Base-by-base conservation (phyloP, 352 stramenopile genomes). In the Globisporangium polare region DNA sequence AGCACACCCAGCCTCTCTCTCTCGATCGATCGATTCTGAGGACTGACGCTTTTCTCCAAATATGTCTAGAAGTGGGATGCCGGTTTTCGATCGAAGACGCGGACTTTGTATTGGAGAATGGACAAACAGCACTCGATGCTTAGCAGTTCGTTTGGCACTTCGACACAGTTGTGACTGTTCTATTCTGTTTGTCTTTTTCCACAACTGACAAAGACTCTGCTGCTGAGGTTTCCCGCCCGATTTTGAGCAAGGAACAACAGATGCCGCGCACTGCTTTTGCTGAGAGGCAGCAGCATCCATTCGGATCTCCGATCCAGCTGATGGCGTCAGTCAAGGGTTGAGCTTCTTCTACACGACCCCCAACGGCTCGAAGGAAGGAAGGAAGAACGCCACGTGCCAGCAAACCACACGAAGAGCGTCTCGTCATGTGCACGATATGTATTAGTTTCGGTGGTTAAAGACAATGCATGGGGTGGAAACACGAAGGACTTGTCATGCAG, bases 281-380 rank as follows among this genome's bases (percentile, higher is more conserved):
- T 9, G 17, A 45, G 39, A 45, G 39, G 39, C 39, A 45, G 39
- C 33, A 39, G 29, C 29, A 54, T 54, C 24, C 33, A 41, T 54
- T 54, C 49, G 49, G 49, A 41, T 27, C n/a, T n/a, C 49, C 27
- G 4, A 54, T 41, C 27, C 27, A 29, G 24, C 22, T 33, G 45
- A 9, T 53, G 26, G 26, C 26, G 49, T 41, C 49, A 39, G 27
- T 41, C 49, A 39, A 17, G 18, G 3, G 27, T 22, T 37, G 47
- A 53, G 27, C 47, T 53, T 41, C 49, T 54, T 54, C 49, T 54
- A 54, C 49, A 54, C 15, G 17, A 27, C 18, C n/a, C n/a, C n/a
- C 17, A 6, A 20, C 39, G 5, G 15, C 49, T 54, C 17, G 49
- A 10, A 10, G 27, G 17, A 41, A 39, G 27, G 26, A 17, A 41